Conservation (phyloP, 73 alveolate species). For the Effrenium voratum region DNA sequence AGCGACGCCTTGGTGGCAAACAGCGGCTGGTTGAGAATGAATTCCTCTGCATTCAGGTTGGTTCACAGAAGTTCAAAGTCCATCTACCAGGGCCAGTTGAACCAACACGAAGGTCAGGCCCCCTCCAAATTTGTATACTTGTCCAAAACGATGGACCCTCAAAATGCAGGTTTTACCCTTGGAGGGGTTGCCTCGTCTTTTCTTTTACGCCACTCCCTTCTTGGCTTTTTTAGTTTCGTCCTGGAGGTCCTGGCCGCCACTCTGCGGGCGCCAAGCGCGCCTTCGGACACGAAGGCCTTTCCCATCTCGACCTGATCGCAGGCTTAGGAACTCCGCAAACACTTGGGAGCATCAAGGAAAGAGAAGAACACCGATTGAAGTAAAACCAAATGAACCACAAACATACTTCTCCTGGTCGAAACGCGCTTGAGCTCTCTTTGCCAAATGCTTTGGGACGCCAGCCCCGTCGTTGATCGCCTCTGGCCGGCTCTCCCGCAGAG, state of each 20-base stretch:
- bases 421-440: neutral
- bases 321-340: neutral
- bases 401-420: too few relatives aligned
- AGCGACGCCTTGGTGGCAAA: constrained; percentile 15
- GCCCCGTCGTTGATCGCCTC: constrained; percentile 92
- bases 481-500: constrained; percentile 71
- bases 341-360: neutral
- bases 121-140: too few relatives aligned
- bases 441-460: neutral
- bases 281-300: constrained; percentile 71
- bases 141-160: too few relatives aligned
- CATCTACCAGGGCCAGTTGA: too few relatives aligned
- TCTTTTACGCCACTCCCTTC: too few relatives aligned
- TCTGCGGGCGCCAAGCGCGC: constrained; percentile 80
- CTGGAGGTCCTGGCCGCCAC: constrained; percentile 42
- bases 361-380: too few relatives aligned
- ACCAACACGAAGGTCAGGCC: too few relatives aligned
- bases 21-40: neutral
- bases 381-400: too few relatives aligned
- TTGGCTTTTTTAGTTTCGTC: too few relatives aligned
- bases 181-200: too few relatives aligned
- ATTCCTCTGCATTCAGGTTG: neutral
- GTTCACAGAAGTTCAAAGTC: too few relatives aligned
- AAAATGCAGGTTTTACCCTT: too few relatives aligned
- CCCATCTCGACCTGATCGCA: constrained; percentile 61